Conservation (phyloP, 495 filamentous ascomycete genomes). For the Lasiosphaeriaceae sp. region DNA sequence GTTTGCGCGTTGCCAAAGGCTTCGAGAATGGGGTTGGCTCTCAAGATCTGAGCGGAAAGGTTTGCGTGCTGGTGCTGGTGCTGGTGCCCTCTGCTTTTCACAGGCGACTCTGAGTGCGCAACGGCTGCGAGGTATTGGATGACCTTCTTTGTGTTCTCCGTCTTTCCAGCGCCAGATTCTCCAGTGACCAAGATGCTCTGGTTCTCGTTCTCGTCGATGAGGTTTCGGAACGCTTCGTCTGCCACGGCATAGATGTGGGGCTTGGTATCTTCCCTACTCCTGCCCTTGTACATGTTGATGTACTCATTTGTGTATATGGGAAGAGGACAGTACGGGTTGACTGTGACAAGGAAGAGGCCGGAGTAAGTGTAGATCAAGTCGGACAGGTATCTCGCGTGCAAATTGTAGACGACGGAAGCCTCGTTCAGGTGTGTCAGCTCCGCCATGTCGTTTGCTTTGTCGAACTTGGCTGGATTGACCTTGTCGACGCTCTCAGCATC, state of each 20-base stretch:
- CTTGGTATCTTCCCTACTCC: slow-evolving; percentile 85
- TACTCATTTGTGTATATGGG: slow-evolving; percentile 97
- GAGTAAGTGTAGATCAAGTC: slow-evolving; percentile 99
- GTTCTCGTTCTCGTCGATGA: slow-evolving; percentile 92
- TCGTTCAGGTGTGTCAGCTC: slow-evolving; percentile 98
- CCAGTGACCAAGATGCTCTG: slow-evolving; percentile 98
- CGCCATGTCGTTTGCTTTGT: slow-evolving; percentile 99
- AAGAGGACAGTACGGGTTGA: slow-evolving; percentile 93
- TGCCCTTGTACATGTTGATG: slow-evolving; percentile 92
- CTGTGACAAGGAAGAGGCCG: slow-evolving; percentile 90
- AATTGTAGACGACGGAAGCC: slow-evolving; percentile 94
- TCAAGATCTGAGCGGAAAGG: slow-evolving; percentile 93
- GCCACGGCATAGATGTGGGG: slow-evolving; percentile 98
- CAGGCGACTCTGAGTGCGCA: slow-evolving; percentile 73
- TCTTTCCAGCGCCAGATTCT: slow-evolving; percentile 98
- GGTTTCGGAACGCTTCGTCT: slow-evolving; percentile 93
- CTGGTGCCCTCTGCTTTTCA: slow-evolving; percentile 51
- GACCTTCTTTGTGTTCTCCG: slow-evolving; percentile 99
- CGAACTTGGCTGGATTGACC: slow-evolving; percentile 98
- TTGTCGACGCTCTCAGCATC: slow-evolving; percentile 87
- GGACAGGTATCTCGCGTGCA: slow-evolving; percentile 87
- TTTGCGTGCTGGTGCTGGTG: slow-evolving; percentile 67
- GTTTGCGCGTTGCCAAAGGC: slow-evolving; percentile 98
- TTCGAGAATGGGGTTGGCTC: slow-evolving; percentile 97
- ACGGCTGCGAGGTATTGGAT: slow-evolving; percentile 98